Percentiles rank a stretch among this genome's conserved stretches.
Conservation (phyloP, 140 eudicot genomes). For the Stevia rebaudiana region DNA sequence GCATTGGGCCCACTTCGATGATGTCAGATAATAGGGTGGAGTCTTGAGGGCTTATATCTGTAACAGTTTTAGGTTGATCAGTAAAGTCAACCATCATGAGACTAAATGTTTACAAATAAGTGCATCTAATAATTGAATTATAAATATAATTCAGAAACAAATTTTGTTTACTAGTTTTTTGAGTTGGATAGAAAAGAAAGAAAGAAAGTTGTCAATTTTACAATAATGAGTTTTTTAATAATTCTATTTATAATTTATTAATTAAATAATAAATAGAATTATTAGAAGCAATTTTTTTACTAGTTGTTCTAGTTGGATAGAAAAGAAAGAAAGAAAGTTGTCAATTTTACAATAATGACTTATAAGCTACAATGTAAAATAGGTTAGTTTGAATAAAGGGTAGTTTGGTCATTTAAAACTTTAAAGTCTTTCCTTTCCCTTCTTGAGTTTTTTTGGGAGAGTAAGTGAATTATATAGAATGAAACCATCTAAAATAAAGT, state of each 20-base stretch:
- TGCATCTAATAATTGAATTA: neutral
- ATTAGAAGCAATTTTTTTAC: neutral
- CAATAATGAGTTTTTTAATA: neutral
- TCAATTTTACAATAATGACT: neutral
- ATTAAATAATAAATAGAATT: neutral
- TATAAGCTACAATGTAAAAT: neutral
- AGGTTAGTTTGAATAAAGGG: neutral
- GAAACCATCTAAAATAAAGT: neutral
- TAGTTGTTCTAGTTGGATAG: neutral
- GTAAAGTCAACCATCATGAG: conserved; percentile 12
- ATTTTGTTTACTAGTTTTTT: neutral
- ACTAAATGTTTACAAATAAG: conserved; percentile 10
- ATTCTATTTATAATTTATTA: no score
- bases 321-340: neutral
- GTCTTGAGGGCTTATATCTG: conserved; percentile 94
- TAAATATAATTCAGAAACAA: neutral
- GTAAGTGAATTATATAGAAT: neutral
- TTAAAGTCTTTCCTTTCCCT: neutral
- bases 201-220: neutral
- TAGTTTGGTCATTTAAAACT: neutral
- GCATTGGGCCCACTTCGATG: conserved; percentile 74
- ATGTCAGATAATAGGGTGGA: conserved; percentile 74
- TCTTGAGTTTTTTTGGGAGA: neutral
- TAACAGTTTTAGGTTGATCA: conserved; percentile 16
- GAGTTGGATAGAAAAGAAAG: neutral